Evolutionary conservation across 257 asterid genomes (phyloP).

Genomic region (Agastache rugosa): DNA sequence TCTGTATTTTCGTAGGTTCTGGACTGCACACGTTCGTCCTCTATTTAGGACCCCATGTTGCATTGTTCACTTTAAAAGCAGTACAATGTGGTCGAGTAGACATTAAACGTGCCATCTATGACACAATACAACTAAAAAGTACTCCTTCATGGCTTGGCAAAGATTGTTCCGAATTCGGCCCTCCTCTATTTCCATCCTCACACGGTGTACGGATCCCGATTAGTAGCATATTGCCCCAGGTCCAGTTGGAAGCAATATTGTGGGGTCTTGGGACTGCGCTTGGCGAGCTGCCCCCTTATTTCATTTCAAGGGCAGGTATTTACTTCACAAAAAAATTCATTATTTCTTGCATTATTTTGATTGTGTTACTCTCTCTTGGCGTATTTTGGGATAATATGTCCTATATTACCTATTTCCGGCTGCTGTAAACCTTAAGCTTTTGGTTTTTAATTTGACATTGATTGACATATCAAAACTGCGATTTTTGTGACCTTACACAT

Average conservation of each 20-base stretch:
- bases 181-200: slow-evolving; percentile 66
- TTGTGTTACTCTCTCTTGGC: neutral
- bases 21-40: slow-evolving; percentile 97
- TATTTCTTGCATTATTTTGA: neutral
- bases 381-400: neutral
- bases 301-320: slow-evolving; percentile 94
- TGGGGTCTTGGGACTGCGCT: slow-evolving; percentile 99
- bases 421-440: neutral
- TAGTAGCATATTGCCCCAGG: slow-evolving; percentile 82
- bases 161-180: slow-evolving; percentile 81
- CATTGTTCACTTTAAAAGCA: slow-evolving; percentile 85
- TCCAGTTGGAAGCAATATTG: slow-evolving; percentile 85
- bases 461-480: neutral
- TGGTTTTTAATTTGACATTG: slow-evolving; percentile 10
- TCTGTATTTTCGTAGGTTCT: slow-evolving; percentile 58
- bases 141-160: slow-evolving; percentile 87
- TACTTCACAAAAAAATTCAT: neutral
- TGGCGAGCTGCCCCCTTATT: slow-evolving; percentile 97
- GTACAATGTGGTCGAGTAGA: slow-evolving; percentile 90
- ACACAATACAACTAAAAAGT: slow-evolving; percentile 77
- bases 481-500: slow-evolving; percentile 23
- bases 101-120: slow-evolving; percentile 87
- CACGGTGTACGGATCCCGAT: slow-evolving; percentile 72
- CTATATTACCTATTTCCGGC: too few relatives aligned
- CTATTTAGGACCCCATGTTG: slow-evolving; percentile 93